Evolutionary conservation across 1,284 basidiomycete species (phyloP), one percentile per base, ranked within the genome.

Genomic region (Sanguinoderma infundibulare): DNA sequence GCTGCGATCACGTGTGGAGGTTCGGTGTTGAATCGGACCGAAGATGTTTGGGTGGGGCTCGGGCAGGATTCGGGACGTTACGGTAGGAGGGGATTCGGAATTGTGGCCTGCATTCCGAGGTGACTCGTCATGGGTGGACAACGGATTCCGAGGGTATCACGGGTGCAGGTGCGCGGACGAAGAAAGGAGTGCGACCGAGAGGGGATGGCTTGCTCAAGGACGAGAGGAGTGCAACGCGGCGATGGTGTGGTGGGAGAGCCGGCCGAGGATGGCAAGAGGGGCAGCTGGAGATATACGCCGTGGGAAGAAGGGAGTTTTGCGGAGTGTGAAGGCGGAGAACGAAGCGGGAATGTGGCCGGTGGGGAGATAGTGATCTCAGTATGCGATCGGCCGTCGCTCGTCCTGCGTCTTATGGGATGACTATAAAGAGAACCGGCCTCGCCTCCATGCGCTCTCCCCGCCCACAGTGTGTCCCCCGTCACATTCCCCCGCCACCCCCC

Each of bases 401-500:
- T 62, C 57, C 50, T 57, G 47, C 55, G 38, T 57, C 46, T 38
- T 52, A 52, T 59, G 20, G 30, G 5, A 36, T 53, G 32, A 47
- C 57, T 63, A 63, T 66, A 66, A 63, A 66, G 60, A 49, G 53
- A 54, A 55, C 49, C 61, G 61, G 64, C 50, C 56, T 65, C 53
- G 60, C 49, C 55, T 57, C 54, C 64, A 47, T 65, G 46, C 64
- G 56, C 61, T 53, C 61, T 61, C 65, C 65, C 61, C 65, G 62
- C 62, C 65, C 61, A n/a, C n/a, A n/a, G 59, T 63, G 59, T 38
- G 58, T 53, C 61, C 57, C 63, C 61, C 64, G 63, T 62, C 63
- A 60, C 63, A 62, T 47, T 60, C 59, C 59, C 59, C 56, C 61
- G 44, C 58, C 52, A 55, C 50, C 49, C 55, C 39, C 55, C 64